phyloP scores from a whole-genome alignment of 164 flowering plant genomes.

The Santalum album region DNA sequence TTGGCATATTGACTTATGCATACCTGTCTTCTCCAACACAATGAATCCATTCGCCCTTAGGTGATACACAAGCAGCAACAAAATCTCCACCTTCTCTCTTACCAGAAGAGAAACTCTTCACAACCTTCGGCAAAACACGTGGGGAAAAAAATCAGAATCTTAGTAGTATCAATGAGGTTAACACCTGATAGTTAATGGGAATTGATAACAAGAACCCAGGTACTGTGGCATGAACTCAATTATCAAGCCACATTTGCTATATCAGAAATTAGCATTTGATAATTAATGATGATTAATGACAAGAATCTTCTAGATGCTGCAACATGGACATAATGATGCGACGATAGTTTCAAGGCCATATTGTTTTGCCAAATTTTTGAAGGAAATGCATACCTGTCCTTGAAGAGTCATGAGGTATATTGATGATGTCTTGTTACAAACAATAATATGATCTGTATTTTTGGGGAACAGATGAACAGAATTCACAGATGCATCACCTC shows the following conservation, averaged over 20 bases:
- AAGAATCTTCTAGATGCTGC: no score
- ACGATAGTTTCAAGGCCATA: no score
- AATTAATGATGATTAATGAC: no score
- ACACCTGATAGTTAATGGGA: no score
- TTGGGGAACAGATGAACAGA: constrained; percentile 92
- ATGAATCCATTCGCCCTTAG: constrained; percentile 98
- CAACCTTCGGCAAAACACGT: constrained; percentile 47
- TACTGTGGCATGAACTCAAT: no score
- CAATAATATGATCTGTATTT: constrained; percentile 79
- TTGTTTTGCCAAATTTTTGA: neutral
- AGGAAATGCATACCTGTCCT: constrained; percentile 69
- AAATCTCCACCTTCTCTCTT: constrained; percentile 99
- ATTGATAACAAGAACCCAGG: no score
- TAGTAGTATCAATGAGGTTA: no score
- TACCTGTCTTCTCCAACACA: constrained; percentile 98
- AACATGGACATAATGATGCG: no score
- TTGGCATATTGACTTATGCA: neutral
- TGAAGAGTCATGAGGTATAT: constrained; percentile 93
- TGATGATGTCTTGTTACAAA: constrained; percentile 95
- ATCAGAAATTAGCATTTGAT: no score
- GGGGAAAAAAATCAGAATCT: no score
- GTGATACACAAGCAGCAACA: constrained; percentile 90
- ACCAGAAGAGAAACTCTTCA: constrained; percentile 99
- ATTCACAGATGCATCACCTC: constrained; percentile 97
- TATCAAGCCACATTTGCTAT: no score